Percentiles rank a stretch among this genome's conserved stretches.
These are phyloP conservation scores for Allium fistulosum DNA, from an alignment of 106 monocot genomes.

Conservation along the genomic window DNA sequence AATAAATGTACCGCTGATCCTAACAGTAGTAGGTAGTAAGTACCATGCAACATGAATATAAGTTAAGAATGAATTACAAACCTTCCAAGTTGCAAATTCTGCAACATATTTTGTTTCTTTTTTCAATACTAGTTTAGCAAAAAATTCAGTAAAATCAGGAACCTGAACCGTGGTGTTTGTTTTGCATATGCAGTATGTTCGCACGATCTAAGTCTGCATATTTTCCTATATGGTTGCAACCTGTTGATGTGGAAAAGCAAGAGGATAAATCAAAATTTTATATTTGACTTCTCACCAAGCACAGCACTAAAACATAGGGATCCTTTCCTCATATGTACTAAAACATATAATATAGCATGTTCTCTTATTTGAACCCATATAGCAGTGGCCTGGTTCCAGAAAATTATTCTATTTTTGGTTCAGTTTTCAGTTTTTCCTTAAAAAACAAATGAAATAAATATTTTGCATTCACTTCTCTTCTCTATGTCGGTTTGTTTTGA, in stretches of 20 bases:
- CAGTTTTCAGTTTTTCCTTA: no score
- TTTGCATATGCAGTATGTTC: constrained; percentile 63
- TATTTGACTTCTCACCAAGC: constrained; percentile 76
- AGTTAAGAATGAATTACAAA: no score
- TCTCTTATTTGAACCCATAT: no score
- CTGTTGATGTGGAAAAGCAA: constrained; percentile 67
- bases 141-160: constrained; percentile 1
- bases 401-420: no score
- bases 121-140: background rate
- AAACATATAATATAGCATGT: no score
- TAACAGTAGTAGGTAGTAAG: background rate
- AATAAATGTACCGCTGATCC: no score
- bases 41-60: no score
- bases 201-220: constrained; percentile 80
- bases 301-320: constrained; percentile 79
- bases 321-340: constrained; percentile 88
- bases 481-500: no score
- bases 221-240: constrained; percentile 96
- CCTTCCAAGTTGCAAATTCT: background rate
- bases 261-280: constrained; percentile 96
- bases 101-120: background rate
- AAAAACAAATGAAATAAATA: no score
- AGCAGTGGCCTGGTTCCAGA: no score
- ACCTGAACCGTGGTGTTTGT: background rate
- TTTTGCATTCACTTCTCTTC: no score